Conservation (phyloP, 306 rosid genomes). For the Prunus fruticosa region DNA sequence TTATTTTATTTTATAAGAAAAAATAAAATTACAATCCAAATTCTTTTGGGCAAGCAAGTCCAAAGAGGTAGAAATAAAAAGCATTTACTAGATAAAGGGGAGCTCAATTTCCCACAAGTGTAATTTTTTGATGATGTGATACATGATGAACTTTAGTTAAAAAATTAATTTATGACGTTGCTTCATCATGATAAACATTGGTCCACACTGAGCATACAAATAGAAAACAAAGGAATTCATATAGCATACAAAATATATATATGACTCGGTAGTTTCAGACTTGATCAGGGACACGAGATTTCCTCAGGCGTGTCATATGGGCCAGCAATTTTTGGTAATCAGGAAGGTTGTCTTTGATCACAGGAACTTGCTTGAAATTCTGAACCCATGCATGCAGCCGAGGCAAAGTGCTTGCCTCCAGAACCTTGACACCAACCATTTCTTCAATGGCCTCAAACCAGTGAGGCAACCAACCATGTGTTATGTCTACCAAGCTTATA, state of each 20-base stretch:
- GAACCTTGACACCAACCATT: constrained; percentile 19
- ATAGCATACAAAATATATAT: too few species aligned
- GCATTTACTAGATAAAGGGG: too few species aligned
- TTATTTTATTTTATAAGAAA: too few species aligned
- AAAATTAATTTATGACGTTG: too few species aligned
- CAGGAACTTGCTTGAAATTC: constrained; percentile 37
- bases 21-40: too few species aligned
- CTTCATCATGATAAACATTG: too few species aligned
- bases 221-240: not conserved
- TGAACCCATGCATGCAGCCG: constrained; percentile 37
- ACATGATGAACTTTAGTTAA: too few species aligned
- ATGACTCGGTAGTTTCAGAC: not conserved
- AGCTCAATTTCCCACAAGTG: too few species aligned
- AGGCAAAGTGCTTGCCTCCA: constrained; percentile 36
- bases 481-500: constrained; percentile 29
- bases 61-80: too few species aligned
- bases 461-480: constrained; percentile 19
- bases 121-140: too few species aligned
- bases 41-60: too few species aligned
- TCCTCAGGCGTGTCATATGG: not conserved
- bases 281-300: not conserved
- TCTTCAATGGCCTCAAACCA: constrained; percentile 22
- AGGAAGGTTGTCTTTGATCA: constrained; percentile 47
- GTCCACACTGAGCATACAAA: too few species aligned
- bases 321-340: constrained; percentile 8